Conservation (phyloP, 2,329 filamentous ascomycete genomes). For the Cadophora luteo-olivacea region DNA sequence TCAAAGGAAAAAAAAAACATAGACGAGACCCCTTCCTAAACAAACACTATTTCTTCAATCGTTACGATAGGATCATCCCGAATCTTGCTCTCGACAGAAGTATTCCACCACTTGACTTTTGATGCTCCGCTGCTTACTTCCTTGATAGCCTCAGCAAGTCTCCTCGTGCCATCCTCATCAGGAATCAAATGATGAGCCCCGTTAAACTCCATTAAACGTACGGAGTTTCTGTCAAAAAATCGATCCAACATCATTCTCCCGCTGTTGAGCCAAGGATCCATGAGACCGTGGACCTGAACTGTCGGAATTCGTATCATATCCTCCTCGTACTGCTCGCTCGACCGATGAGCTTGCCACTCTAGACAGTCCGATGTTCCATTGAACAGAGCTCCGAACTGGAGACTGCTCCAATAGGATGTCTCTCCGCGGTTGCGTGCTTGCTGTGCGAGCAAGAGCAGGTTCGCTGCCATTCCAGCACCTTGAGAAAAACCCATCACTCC, state of each 20-base stretch:
- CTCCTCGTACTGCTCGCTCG: background rate
- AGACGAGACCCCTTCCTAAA: background rate
- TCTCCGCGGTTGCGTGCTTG: conserved; percentile 11
- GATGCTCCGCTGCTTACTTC: background rate
- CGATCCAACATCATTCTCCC: conserved; percentile 1
- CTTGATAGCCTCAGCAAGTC: conserved; percentile 3
- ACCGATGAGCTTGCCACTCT: conserved; percentile 1
- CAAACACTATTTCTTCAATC: background rate
- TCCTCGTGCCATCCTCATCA: conserved; percentile 10
- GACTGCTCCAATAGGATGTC: background rate
- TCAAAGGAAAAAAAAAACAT: background rate
- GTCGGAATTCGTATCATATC: conserved; percentile 3
- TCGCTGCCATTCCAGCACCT: background rate
- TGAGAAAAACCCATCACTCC: conserved; percentile 17
- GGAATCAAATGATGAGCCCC: conserved; percentile 9
- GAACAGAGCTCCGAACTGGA: background rate
- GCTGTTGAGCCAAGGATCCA: conserved; percentile 1
- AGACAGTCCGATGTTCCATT: conserved; percentile 1
- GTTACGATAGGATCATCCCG: background rate
- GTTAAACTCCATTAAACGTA: conserved; percentile 3
- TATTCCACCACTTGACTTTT: background rate
- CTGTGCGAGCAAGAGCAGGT: conserved; percentile 5
- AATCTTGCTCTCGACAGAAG: background rate
- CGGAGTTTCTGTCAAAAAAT: background rate
- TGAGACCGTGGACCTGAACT: conserved; percentile 6